These are phyloP conservation scores for Mycena galericulata DNA, from an alignment of 768 basidiomycete genomes.

Conservation along the genomic window DNA sequence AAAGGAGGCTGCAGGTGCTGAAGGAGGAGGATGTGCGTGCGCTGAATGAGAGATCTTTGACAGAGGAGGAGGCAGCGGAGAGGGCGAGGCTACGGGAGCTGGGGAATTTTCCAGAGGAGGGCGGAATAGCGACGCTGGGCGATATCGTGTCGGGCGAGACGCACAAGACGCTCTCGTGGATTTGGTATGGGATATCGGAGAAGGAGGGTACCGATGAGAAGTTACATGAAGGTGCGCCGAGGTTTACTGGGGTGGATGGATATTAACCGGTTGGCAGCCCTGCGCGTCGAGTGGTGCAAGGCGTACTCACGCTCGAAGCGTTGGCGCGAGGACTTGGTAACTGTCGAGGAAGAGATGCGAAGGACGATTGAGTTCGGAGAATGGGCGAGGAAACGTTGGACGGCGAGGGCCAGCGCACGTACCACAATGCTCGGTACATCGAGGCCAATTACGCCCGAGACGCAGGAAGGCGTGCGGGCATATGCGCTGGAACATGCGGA, in stretches of 20 bases:
- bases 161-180: background rate
- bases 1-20: background rate
- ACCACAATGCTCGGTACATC: background rate
- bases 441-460: background rate
- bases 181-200: background rate
- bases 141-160: background rate
- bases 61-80: background rate
- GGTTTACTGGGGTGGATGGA: too few relatives aligned
- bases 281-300: slow-evolving; percentile 10
- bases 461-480: background rate
- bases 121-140: background rate
- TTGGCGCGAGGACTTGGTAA: background rate
- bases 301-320: background rate
- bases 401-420: background rate
- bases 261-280: background rate
- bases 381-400: background rate
- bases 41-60: background rate
- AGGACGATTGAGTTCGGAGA: background rate
- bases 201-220: background rate
- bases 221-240: background rate
- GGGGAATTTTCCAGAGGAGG: background rate
- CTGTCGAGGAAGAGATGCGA: slow-evolving; percentile 1
- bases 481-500: background rate
- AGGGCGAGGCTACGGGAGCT: background rate
- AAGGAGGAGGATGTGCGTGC: background rate